Evolutionary conservation across 169 alveolate genomes (phyloP), one percentile per base, ranked within the genome.

Genomic region (Blepharisma undulans): DNA sequence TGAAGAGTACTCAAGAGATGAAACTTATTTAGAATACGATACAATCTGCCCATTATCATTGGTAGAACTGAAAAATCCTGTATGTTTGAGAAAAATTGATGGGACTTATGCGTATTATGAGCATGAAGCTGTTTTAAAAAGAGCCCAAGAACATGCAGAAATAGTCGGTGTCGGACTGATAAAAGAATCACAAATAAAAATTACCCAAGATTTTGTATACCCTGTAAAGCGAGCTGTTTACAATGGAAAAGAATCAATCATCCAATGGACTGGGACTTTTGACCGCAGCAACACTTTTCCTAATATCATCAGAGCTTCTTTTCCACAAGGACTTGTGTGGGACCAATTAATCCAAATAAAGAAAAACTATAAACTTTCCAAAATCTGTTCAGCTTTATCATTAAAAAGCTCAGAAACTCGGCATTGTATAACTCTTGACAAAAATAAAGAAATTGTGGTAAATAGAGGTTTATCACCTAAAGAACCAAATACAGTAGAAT

Each of bases 401-500:
- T 30, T 82, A 60, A 82, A 82, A 60, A 22, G 30, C 6, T 32
- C 72, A 1, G 91, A 86, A 22, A 27, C n/a, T 25, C 33, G 84
- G 30, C 76, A 61, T 48, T 71, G 91, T 5, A 27, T 86, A 25
- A 86, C 91, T 21, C 84, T 66, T 10, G 84, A 86, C 36, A 71
- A 86, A 61, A 86, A 32, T 32, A 71, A 71, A 25, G 80, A 86
- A 60, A 27, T 86, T 27, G 72, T 60, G 1, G 84, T 86, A 21
- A 25, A 22, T 27, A n/a, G 61, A 27, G 91, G 84, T 10, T 33
- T 33, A 30, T 71, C 91, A 1, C 48, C 48, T 71, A 71, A 72
- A 32, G 60, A 86, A 29, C 84, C 91, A n/a, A 86, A 86, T 32
- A 86, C 29, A 18, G 84, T 86, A 21, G 91, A 86, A 19, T 36